These are phyloP conservation scores for Plantago elongata DNA, from an alignment of 257 asterid species.

Conservation along the genomic window DNA sequence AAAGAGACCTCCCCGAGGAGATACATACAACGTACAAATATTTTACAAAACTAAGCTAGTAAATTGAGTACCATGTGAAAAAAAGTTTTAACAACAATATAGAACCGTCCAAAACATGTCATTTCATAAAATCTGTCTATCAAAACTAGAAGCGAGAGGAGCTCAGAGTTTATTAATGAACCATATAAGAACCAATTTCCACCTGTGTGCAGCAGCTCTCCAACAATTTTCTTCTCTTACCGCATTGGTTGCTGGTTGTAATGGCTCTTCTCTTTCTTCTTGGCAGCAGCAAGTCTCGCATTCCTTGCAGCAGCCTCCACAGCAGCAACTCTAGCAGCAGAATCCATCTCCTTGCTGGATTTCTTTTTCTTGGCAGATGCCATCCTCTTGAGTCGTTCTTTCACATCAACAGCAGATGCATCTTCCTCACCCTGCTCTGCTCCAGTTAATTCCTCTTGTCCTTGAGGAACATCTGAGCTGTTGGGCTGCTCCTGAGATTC, in stretches of 20 bases:
- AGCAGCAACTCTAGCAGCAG: constrained; percentile 84
- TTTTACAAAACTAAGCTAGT: constrained; percentile 29
- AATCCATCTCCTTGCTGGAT: constrained; percentile 78
- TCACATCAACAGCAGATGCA: constrained; percentile 49
- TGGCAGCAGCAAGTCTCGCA: constrained; percentile 83
- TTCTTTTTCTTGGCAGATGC: constrained; percentile 79
- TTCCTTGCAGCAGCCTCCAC: constrained; percentile 91
- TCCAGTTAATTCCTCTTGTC: constrained; percentile 36
- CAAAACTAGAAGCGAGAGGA: constrained; percentile 16
- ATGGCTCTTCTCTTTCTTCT: constrained; percentile 94
- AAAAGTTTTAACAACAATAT: constrained; percentile 19
- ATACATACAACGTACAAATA: constrained; percentile 21
- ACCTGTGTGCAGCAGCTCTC: constrained; percentile 10
- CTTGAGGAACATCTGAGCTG: constrained; percentile 37
- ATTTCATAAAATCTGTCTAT: constrained; percentile 20
- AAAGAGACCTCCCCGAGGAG: constrained; percentile 17
- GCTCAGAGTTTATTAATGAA: constrained; percentile 26
- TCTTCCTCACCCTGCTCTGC: constrained; percentile 46
- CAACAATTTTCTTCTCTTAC: constrained; percentile 28
- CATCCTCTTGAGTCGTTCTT: constrained; percentile 74
- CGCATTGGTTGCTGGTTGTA: constrained; percentile 89
- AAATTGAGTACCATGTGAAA: constrained; percentile 16
- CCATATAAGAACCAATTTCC: constrained; percentile 28
- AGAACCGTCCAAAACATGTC: constrained; percentile 18
- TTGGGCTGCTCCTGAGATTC: constrained; percentile 52